Base-by-base conservation (phyloP, 1,284 basidiomycete genomes). In the Fomitopsis palustris region DNA sequence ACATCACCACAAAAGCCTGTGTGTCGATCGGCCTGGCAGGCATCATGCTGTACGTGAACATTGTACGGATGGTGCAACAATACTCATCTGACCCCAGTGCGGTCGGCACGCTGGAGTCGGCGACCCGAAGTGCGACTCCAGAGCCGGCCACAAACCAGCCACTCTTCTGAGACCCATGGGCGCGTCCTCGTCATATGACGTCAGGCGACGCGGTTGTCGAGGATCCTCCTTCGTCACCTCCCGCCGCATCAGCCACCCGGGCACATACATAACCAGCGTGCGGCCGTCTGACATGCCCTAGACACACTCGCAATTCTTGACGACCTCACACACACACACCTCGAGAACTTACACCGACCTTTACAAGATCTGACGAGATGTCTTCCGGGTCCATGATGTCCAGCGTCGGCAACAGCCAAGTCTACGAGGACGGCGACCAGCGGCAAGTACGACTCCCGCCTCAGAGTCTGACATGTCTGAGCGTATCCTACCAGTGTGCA, bases 351-450 rank as follows among this genome's bases (percentile, higher is more conserved):
- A 16, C n/a, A 43, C n/a, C 2, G 19, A 21, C 41, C 41, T 21
- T 21, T 4, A 21, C 19, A 16, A 7, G 23, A 43, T 4, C 41
- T n/a, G n/a, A n/a, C n/a, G 23, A 7, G 17, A 63, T 64, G 63
- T 76, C 64, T 56, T 55, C 54, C n/a, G 74, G 62, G 33, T 70
- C 74, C 33, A 80, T 81, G 80, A 74, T 76, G 67, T 80, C 79
- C 47, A 79, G 76, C 57, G 77, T 78, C 52, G 80, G 78, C 21
- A 79, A 75, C 64, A 65, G 73, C 16, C 78, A 79, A 54, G 69
- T 77, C 45, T 78, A 81, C 68, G 71, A 77, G 55, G 75, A 69
- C 37, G 72, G 73, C 49, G 79, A 80, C 53, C 78, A 80, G 62
- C 72, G 74, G 78, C 75, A 62, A 17, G 68, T 56, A n/a, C n/a